A percentile compares a stretch with the other conserved stretches of the same genome.
Conservation (phyloP, 148 eudicot species). For the Nyssa sinensis region DNA sequence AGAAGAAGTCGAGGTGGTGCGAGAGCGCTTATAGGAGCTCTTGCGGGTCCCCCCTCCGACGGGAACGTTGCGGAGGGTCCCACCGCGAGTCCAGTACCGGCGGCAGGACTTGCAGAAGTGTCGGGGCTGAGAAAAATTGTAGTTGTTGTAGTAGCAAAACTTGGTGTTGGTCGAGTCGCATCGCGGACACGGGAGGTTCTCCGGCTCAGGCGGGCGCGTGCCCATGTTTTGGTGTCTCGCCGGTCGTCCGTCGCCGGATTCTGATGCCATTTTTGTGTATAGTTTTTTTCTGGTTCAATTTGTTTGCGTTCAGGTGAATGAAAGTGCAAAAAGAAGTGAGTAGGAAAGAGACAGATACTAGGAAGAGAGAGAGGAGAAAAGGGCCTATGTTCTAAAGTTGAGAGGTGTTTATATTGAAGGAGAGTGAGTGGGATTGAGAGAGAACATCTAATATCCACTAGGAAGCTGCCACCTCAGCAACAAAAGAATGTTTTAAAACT, state of each 20-base stretch:
- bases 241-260: slow-evolving; percentile 19
- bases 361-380: not conserved
- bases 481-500: no score
- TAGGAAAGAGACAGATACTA: not conserved
- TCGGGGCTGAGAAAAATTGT: slow-evolving; percentile 46
- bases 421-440: not conserved
- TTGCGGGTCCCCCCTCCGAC: slow-evolving; percentile 43
- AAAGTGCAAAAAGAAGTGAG: not conserved
- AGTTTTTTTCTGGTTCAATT: no score
- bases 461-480: not conserved
- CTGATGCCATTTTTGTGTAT: slow-evolving; percentile 24
- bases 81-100: slow-evolving; percentile 54
- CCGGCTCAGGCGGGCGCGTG: slow-evolving; percentile 22
- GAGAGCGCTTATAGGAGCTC: slow-evolving; percentile 30
- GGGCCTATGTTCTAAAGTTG: not conserved
- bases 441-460: not conserved
- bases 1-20: slow-evolving; percentile 7
- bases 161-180: slow-evolving; percentile 45
- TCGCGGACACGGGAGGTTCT: slow-evolving; percentile 42
- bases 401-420: not conserved
- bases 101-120: slow-evolving; percentile 50
- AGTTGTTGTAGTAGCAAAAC: slow-evolving; percentile 54
- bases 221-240: not conserved
- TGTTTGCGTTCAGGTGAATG: not conserved
- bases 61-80: slow-evolving; percentile 44